These are phyloP conservation scores for Cyanodermella asteris DNA, from an alignment of 2,329 filamentous ascomycete genomes.

Conservation along the genomic window DNA sequence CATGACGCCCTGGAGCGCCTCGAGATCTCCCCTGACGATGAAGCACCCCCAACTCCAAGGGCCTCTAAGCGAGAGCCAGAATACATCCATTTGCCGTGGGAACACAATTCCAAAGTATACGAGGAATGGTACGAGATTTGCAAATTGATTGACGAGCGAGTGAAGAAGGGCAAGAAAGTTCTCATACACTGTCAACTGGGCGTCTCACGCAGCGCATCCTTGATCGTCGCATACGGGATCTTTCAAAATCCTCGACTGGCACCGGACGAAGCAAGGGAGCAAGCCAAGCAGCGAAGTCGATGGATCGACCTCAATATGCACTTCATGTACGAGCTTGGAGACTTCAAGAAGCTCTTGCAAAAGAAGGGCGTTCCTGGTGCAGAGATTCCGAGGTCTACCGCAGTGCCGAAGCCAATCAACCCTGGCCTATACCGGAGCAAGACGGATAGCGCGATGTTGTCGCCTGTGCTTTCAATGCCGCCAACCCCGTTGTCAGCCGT, in stretches of 20 bases:
- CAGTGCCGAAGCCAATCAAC: constrained; percentile 17
- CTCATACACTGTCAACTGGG: constrained; percentile 44
- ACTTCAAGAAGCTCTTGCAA: constrained; percentile 28
- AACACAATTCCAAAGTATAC: constrained; percentile 46
- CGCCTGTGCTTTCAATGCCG: no score
- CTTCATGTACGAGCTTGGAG: constrained; percentile 44
- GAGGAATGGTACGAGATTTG: constrained; percentile 38
- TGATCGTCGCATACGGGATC: constrained; percentile 43
- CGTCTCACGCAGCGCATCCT: constrained; percentile 41
- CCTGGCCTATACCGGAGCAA: no score
- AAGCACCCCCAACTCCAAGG: constrained; percentile 11
- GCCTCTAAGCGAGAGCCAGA: constrained; percentile 26
- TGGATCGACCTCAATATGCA: constrained; percentile 52
- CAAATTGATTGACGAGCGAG: constrained; percentile 37
- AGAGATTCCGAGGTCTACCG: constrained; percentile 12
- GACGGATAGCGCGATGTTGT: no score
- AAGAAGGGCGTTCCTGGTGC: constrained; percentile 6
- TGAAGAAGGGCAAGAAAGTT: constrained; percentile 35
- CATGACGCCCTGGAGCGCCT: constrained; percentile 29
- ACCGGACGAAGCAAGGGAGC: constrained; percentile 43
- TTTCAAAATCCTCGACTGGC: constrained; percentile 40
- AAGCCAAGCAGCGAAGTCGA: constrained; percentile 39
- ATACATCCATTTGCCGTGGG: constrained; percentile 44
- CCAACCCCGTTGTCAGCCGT: no score
- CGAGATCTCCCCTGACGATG: constrained; percentile 15